Evolutionary conservation across 1,139 yeast genomes (phyloP).

Genomic region (Yamadazyma dendronema): DNA sequence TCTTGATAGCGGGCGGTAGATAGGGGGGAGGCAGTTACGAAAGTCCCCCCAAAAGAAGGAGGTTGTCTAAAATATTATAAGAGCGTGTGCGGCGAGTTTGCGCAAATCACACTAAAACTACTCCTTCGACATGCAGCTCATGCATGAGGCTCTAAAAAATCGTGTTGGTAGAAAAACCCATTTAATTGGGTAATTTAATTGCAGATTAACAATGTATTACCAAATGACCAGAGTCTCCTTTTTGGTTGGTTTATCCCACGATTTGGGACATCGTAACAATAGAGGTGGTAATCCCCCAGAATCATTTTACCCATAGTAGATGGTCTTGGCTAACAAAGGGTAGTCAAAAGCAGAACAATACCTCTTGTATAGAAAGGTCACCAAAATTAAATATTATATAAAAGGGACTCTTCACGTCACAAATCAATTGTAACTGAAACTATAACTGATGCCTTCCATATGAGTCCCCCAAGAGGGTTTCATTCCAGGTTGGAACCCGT

Average conservation of each 20-base stretch:
- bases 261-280: neutral
- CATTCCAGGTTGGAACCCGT: neutral
- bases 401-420: neutral
- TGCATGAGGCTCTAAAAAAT: neutral
- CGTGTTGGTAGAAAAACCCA: slow-evolving; percentile 2
- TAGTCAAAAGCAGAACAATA: neutral
- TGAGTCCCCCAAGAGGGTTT: neutral
- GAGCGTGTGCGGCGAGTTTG: neutral
- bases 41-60: too few species aligned
- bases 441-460: neutral
- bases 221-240: neutral
- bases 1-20: too few species aligned
- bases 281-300: neutral
- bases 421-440: neutral
- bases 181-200: slow-evolving; percentile 1
- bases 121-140: neutral
- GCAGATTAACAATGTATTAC: neutral
- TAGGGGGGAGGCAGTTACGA: too few species aligned
- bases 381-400: too few species aligned
- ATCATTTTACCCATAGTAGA: neutral
- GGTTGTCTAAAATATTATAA: too few species aligned
- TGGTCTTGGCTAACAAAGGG: neutral
- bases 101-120: neutral
- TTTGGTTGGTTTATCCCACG: neutral
- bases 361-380: too few species aligned